Percentiles rank a stretch among this genome's conserved stretches.
Evolutionary conservation across 345 rosid genomes (phyloP).

Genomic region (Rhodamnia rubescens): DNA sequence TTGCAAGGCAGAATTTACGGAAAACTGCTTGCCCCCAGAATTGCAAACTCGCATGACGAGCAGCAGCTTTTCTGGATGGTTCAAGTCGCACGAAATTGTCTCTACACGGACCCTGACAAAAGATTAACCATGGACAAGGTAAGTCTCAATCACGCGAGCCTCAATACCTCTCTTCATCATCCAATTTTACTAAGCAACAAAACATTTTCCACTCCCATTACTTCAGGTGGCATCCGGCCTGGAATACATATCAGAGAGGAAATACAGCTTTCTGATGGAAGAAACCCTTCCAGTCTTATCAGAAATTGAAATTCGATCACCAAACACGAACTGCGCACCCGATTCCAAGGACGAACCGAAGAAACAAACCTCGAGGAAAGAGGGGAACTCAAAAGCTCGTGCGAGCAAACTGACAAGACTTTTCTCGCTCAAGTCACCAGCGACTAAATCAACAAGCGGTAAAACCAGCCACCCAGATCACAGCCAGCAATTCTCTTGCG

Average conservation of each 20-base stretch:
- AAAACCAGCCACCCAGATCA: neutral
- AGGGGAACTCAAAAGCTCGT: neutral
- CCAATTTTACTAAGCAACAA: neutral
- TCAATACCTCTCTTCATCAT: too few relatives aligned
- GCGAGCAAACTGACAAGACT: neutral
- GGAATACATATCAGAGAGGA: constrained; percentile 13
- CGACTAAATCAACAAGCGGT: neutral
- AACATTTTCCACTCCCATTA: neutral
- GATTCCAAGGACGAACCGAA: neutral
- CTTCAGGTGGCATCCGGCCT: constrained; percentile 21
- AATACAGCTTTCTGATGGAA: neutral
- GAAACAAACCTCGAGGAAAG: neutral
- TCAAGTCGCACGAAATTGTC: constrained; percentile 17
- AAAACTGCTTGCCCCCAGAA: constrained; percentile 13
- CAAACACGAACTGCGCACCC: fast-evolving
- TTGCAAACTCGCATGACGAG: constrained; percentile 6
- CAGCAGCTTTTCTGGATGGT: constrained; percentile 23
- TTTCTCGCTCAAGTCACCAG: neutral
- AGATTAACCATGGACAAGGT: constrained; percentile 26
- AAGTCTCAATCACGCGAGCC: neutral
- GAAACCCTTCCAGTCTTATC: neutral
- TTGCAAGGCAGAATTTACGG: constrained; percentile 13
- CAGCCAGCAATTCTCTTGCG: neutral
- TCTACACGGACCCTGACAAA: constrained; percentile 13
- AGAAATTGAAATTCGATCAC: neutral